Conservation (phyloP, 1,139 yeast genomes). For the Hemisphaericaspora xylanilytica region DNA sequence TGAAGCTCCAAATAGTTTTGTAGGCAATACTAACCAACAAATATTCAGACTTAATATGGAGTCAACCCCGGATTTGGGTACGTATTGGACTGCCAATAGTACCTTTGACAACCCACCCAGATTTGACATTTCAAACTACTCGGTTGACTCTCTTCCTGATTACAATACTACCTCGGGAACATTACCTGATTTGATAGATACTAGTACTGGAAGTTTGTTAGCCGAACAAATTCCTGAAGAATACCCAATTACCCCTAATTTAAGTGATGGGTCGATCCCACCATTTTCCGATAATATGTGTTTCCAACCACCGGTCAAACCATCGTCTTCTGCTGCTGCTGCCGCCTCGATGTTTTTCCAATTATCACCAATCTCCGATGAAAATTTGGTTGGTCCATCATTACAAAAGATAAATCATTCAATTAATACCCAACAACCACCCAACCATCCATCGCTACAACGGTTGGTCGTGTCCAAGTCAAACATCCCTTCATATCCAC, state of each 20-base stretch:
- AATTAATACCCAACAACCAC: not conserved
- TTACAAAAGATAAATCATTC: not conserved
- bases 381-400: constrained; percentile 13
- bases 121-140: constrained; percentile 27
- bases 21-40: not conserved
- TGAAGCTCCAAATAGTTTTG: constrained; percentile 3
- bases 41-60: constrained; percentile 19
- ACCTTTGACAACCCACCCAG: constrained; percentile 25
- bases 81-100: constrained; percentile 13
- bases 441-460: constrained; percentile 5
- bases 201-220: not conserved
- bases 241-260: constrained; percentile 18
- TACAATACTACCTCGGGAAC: constrained; percentile 9
- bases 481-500: constrained; percentile 4
- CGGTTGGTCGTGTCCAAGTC: not conserved
- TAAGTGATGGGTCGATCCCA: constrained; percentile 22
- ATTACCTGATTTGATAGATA: not conserved
- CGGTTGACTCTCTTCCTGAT: constrained; percentile 31
- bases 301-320: not conserved
- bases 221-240: constrained; percentile 1
- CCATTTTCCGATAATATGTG: constrained; percentile 16
- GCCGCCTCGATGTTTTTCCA: constrained; percentile 1
- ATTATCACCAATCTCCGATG: constrained; percentile 9
- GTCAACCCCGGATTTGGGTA: constrained; percentile 14
- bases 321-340: not conserved